Percentiles rank a stretch among this genome's conserved stretches.
Evolutionary conservation across 208 protist species (phyloP).

Genomic region (Crithidia mellificae): DNA sequence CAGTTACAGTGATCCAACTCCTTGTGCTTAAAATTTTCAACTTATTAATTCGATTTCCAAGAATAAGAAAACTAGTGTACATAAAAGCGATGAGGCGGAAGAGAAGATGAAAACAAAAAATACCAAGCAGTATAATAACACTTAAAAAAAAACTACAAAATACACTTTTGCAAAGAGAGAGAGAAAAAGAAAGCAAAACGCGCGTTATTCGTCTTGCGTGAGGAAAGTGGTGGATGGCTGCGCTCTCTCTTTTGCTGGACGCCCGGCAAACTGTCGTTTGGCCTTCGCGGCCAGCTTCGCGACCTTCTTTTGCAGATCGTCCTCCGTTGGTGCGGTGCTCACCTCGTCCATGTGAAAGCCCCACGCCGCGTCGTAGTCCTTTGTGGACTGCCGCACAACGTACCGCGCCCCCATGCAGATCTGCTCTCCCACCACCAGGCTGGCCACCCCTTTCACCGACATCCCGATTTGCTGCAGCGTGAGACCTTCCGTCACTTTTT

Average conservation of each 20-base stretch:
- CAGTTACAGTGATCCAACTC: too few species aligned
- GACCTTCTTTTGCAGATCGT: conserved; percentile 28
- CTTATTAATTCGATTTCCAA: not conserved
- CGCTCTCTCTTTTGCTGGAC: not conserved
- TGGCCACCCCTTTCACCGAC: conserved; percentile 57
- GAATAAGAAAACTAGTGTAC: not conserved
- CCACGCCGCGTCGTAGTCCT: conserved; percentile 66
- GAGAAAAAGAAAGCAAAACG: not conserved
- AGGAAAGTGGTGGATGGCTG: conserved; percentile 31
- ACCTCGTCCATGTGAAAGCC: conserved; percentile 80
- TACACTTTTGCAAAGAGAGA: not conserved
- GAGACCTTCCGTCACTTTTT: conserved; percentile 50
- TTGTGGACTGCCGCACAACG: conserved; percentile 63
- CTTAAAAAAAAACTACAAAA: not conserved
- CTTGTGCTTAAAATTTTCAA: too few species aligned
- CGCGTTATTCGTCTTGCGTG: conserved; percentile 22
- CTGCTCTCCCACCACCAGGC: conserved; percentile 70
- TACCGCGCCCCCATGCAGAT: conserved; percentile 86
- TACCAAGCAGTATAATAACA: conserved; percentile 2
- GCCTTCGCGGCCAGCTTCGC: conserved; percentile 21
- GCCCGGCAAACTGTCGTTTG: conserved; percentile 6
- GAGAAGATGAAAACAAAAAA: conserved; percentile 5
- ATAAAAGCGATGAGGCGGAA: conserved; percentile 3
- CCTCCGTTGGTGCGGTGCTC: conserved; percentile 18
- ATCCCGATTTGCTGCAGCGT: conserved; percentile 77